Evolutionary conservation across 305 asterid species (phyloP).

Genomic region (Coffea humblotiana): DNA sequence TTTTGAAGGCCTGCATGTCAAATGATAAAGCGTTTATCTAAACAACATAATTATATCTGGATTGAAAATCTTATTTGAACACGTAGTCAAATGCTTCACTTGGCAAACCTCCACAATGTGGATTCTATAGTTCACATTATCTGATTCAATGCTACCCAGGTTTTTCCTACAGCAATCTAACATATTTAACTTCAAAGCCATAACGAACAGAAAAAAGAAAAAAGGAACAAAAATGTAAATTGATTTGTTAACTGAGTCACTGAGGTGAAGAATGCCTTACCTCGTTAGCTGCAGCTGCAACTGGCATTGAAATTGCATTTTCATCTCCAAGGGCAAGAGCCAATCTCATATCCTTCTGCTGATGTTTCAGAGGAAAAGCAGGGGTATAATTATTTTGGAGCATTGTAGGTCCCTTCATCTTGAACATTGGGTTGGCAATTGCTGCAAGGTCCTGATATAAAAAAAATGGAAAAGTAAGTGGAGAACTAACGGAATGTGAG

Average conservation of each 20-base stretch:
- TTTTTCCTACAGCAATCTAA: neutral
- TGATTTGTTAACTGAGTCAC: neutral
- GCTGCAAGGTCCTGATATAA: constrained; percentile 83
- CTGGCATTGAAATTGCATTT: constrained; percentile 84
- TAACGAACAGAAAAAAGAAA: neutral
- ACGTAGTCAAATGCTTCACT: neutral
- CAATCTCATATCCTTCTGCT: constrained; percentile 96
- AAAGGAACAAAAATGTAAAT: neutral
- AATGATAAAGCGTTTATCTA: neutral
- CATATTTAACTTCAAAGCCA: neutral
- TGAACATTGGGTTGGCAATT: constrained; percentile 92
- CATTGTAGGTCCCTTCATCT: constrained; percentile 93
- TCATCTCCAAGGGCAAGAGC: constrained; percentile 96
- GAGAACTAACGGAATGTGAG: constrained; percentile 5
- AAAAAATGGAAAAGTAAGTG: constrained; percentile 11
- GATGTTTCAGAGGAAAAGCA: constrained; percentile 94
- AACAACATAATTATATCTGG: neutral
- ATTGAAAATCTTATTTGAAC: neutral
- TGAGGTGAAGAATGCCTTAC: constrained; percentile 28
- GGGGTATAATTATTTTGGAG: constrained; percentile 64
- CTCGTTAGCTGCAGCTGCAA: constrained; percentile 97
- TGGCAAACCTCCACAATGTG: neutral
- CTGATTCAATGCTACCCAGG: neutral
- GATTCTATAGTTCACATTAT: neutral
- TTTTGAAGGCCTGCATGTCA: constrained; percentile 71